A percentile compares a stretch with the other conserved stretches of the same genome.
Conservation (phyloP, 345 rosid species). For the Hypericum perforatum region DNA sequence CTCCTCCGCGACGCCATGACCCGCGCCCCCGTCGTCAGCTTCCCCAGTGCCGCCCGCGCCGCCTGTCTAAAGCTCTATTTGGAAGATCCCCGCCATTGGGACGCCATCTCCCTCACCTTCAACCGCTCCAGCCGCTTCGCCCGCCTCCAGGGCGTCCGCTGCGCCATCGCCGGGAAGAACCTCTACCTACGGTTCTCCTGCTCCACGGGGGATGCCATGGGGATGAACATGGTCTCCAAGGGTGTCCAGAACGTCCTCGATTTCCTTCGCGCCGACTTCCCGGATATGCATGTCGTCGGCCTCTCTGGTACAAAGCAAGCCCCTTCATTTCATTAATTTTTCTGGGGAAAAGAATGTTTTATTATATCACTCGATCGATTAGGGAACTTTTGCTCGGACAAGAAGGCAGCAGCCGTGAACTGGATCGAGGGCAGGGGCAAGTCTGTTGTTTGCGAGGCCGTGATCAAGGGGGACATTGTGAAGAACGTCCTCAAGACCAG, state of each 20-base stretch:
- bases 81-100: slow-evolving; percentile 59
- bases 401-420: slow-evolving; percentile 88
- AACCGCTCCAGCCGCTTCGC: slow-evolving; percentile 83
- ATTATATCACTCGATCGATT: not conserved
- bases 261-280: slow-evolving; percentile 59
- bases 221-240: slow-evolving; percentile 95
- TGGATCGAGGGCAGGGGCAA: slow-evolving; percentile 96
- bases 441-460: slow-evolving; percentile 85
- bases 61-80: slow-evolving; percentile 67
- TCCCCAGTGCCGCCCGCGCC: slow-evolving; percentile 47
- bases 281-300: slow-evolving; percentile 81
- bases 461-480: slow-evolving; percentile 62
- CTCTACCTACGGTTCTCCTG: slow-evolving; percentile 64
- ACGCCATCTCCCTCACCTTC: slow-evolving; percentile 56
- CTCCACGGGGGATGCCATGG: slow-evolving; percentile 94
- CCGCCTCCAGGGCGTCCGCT: slow-evolving; percentile 47
- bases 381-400: slow-evolving; percentile 85
- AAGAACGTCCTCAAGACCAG: slow-evolving; percentile 63
- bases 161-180: slow-evolving; percentile 79
- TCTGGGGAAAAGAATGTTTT: not conserved
- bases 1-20: slow-evolving; percentile 72
- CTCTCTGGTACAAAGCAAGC: slow-evolving; percentile 43
- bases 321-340: not conserved
- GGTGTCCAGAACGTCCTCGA: slow-evolving; percentile 89
- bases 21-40: slow-evolving; percentile 73